phyloP scores from a whole-genome alignment of 805 yeast species.

The Hanseniaspora pseudoguilliermondii region DNA sequence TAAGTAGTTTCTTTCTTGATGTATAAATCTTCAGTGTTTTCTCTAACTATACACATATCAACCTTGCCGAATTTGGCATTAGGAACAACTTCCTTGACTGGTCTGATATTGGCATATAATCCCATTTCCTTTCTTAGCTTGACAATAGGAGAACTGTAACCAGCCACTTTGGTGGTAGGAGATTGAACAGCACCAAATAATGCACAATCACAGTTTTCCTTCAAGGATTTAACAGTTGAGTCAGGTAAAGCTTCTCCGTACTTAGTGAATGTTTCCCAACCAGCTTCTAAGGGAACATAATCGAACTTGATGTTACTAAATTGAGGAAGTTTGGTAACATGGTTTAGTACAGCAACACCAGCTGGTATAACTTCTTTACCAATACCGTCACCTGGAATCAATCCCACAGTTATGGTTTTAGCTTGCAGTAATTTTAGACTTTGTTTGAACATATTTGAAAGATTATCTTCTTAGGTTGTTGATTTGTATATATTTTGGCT shows the following conservation, averaged over 20 bases:
- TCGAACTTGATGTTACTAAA: conserved; percentile 40
- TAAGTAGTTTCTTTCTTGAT: conserved; percentile 81
- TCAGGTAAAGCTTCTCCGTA: conserved; percentile 97
- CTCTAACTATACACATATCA: conserved; percentile 96
- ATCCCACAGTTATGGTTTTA: conserved; percentile 43
- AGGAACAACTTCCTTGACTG: conserved; percentile 85
- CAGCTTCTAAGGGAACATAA: conserved; percentile 82
- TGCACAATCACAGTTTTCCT: conserved; percentile 87
- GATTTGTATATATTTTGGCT: neutral
- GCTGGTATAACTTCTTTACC: conserved; percentile 98
- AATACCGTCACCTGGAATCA: conserved; percentile 97
- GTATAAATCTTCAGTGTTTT: conserved; percentile 95
- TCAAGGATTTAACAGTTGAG: conserved; percentile 67
- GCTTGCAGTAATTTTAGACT: conserved; percentile 28
- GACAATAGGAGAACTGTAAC: conserved; percentile 96
- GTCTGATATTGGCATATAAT: conserved; percentile 91
- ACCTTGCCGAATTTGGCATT: conserved; percentile 60
- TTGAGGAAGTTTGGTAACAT: conserved; percentile 50
- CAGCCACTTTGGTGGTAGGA: conserved; percentile 85
- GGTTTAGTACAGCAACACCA: conserved; percentile 76
- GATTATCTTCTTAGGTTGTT: neutral
- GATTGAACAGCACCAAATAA: conserved; percentile 95
- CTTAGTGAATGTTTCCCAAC: conserved; percentile 81
- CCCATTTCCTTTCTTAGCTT: conserved; percentile 95
- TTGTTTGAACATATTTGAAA: conserved; percentile 20